phyloP scores from a whole-genome alignment of 169 alveolate genomes.

The Plasmodium blacklocki region DNA sequence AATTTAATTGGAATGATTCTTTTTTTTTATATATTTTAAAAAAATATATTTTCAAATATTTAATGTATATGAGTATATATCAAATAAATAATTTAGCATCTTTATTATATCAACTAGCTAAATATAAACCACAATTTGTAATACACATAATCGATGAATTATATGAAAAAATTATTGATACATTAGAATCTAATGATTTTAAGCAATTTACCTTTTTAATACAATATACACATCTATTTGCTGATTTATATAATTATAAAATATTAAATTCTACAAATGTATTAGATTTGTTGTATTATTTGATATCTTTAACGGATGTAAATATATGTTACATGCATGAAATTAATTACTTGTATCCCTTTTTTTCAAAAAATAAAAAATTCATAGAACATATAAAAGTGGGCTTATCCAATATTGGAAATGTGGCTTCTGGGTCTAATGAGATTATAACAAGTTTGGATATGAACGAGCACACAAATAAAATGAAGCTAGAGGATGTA shows the following conservation, averaged over 20 bases:
- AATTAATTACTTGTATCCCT: constrained; percentile 10
- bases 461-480: neutral
- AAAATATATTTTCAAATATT: constrained; percentile 49
- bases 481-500: neutral
- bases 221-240: constrained; percentile 46
- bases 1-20: constrained; percentile 49
- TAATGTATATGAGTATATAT: constrained; percentile 49
- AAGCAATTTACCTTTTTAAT: constrained; percentile 15
- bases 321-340: constrained; percentile 34
- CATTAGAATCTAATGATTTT: constrained; percentile 35
- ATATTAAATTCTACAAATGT: constrained; percentile 35
- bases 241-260: constrained; percentile 36
- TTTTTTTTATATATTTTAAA: constrained; percentile 13
- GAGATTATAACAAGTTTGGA: neutral
- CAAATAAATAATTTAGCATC: constrained; percentile 61
- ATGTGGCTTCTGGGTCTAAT: neutral
- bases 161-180: constrained; percentile 43
- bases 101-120: constrained; percentile 30
- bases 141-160: constrained; percentile 65
- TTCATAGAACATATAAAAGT: neutral
- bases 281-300: constrained; percentile 48
- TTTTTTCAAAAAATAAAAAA: constrained; percentile 15
- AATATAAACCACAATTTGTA: constrained; percentile 51
- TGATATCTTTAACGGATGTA: constrained; percentile 30
- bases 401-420: neutral